Conservation (phyloP, 306 rosid genomes). For the Pyrus betulifolia region DNA sequence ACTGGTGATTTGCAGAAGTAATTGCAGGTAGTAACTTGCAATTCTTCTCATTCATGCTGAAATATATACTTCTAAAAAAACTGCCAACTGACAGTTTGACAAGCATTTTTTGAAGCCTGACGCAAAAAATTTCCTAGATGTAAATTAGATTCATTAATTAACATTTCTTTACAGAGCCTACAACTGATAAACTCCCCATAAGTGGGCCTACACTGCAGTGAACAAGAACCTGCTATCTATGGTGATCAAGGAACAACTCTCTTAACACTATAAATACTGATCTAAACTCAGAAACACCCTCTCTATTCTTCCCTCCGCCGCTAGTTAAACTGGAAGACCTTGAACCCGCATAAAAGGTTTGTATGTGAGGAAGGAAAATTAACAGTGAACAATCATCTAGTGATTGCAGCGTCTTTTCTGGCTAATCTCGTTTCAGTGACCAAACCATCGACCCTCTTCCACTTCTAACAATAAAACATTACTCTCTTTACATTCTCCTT, state of each 20-base stretch:
- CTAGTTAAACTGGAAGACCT: slow-evolving; percentile 9
- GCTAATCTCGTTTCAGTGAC: background rate
- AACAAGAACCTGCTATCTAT: slow-evolving; percentile 5
- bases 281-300: slow-evolving; percentile 10
- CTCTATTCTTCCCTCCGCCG: background rate
- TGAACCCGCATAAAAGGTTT: slow-evolving; percentile 7
- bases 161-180: slow-evolving; percentile 16
- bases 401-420: slow-evolving; percentile 23
- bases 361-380: slow-evolving; percentile 20
- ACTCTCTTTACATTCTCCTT: slow-evolving; percentile 97
- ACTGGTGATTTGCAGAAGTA: background rate
- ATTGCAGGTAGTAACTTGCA: background rate
- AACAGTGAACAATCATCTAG: slow-evolving; percentile 3
- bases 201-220: slow-evolving; percentile 9
- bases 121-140: background rate
- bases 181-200: background rate
- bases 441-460: slow-evolving; percentile 4
- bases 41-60: background rate
- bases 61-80: background rate
- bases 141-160: background rate
- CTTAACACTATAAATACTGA: slow-evolving; percentile 29
- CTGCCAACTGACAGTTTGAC: background rate
- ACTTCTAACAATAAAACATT: slow-evolving; percentile 76
- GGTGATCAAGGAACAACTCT: slow-evolving; percentile 14
- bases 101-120: background rate